phyloP scores from a whole-genome alignment of 306 rosid species.

The Quercus aquifolioides region DNA sequence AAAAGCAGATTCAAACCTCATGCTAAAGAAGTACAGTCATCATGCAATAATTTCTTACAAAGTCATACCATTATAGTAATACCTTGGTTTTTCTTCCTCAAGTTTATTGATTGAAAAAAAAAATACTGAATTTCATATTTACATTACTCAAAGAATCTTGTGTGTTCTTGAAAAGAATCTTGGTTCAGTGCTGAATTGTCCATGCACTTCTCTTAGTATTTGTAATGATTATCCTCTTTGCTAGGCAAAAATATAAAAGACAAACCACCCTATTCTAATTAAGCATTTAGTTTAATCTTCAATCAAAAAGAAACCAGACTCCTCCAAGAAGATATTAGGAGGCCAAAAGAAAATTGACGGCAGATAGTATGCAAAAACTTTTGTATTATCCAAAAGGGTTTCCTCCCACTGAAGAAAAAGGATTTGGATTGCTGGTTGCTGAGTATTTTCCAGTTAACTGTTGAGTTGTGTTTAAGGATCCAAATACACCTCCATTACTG shows the following conservation, averaged over 20 bases:
- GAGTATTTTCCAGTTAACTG: conserved; percentile 23
- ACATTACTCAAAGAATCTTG: background rate
- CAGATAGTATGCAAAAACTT: background rate
- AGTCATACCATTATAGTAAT: background rate
- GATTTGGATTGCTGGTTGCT: conserved; percentile 23
- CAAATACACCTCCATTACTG: conserved; percentile 19
- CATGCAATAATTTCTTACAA: background rate
- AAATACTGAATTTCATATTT: background rate
- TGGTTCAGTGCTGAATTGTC: background rate
- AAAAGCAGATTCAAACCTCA: background rate
- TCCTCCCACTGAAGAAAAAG: conserved; percentile 37
- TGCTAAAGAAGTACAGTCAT: background rate
- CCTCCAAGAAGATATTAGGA: background rate
- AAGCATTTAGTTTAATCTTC: background rate
- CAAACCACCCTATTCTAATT: background rate
- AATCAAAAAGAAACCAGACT: background rate
- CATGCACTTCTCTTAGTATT: background rate
- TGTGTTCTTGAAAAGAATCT: background rate
- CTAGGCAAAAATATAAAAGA: background rate
- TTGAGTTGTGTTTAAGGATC: conserved; percentile 27
- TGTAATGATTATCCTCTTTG: background rate
- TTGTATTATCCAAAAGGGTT: conserved; percentile 66
- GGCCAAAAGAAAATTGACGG: background rate
- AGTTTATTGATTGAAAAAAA: background rate
- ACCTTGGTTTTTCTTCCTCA: background rate